Conservation (phyloP, 257 asterid species). For the Datura wrightii region DNA sequence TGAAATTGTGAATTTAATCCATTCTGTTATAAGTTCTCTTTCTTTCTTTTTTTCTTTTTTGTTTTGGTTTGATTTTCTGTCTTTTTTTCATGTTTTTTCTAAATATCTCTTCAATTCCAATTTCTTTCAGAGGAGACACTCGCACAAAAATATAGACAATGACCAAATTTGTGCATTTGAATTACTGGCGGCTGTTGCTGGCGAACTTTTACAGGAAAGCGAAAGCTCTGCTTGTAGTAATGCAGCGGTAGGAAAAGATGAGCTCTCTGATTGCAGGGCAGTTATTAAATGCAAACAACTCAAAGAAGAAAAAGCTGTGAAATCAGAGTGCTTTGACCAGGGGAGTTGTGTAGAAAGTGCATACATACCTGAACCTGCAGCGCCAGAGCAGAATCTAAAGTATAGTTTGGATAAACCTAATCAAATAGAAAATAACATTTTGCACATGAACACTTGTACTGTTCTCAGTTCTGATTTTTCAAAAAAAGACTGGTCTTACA, state of each 20-base stretch:
- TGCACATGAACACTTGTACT: conserved; percentile 48
- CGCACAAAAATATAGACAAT: conserved; percentile 55
- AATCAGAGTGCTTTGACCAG: conserved; percentile 68
- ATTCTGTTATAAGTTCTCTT: neutral
- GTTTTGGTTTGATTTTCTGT: neutral
- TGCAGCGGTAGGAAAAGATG: conserved; percentile 57
- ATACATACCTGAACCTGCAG: conserved; percentile 50
- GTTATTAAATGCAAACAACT: conserved; percentile 43
- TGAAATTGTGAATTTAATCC: conserved; percentile 28
- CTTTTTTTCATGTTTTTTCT: conserved; percentile 33
- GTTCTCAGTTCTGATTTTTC: conserved; percentile 46
- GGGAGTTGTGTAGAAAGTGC: conserved; percentile 86
- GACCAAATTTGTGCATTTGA: conserved; percentile 85
- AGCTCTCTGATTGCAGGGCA: conserved; percentile 36
- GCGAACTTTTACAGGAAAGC: conserved; percentile 81
- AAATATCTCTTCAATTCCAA: neutral
- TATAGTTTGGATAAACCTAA: conserved; percentile 44
- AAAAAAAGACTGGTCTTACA: conserved; percentile 51
- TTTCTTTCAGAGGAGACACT: conserved; percentile 63
- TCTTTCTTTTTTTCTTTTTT: neutral
- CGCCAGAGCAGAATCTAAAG: conserved; percentile 48
- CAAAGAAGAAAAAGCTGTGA: conserved; percentile 51
- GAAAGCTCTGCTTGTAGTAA: conserved; percentile 88
- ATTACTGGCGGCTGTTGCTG: conserved; percentile 95
- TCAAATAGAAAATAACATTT: conserved; percentile 50